Evolutionary conservation across 176 grass and related monocot genomes (phyloP).

Genomic region (Cenchrus fungigraminus): DNA sequence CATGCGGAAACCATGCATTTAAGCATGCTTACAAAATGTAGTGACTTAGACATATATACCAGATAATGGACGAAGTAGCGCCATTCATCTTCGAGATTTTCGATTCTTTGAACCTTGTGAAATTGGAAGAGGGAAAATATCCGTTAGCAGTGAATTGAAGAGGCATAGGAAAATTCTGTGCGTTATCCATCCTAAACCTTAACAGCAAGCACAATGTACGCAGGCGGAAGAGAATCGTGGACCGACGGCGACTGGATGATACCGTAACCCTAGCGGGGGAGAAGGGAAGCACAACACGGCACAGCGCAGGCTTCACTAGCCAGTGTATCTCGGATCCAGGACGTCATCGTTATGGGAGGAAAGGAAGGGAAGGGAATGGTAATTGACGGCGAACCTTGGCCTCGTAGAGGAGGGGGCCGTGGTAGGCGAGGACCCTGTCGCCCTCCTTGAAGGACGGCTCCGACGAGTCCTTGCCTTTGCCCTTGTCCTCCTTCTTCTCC

Average conservation of each 20-base stretch:
- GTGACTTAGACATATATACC: slow-evolving; percentile 62
- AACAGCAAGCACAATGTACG: background rate
- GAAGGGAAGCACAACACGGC: background rate
- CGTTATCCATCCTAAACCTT: slow-evolving; percentile 11
- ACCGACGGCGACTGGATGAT: background rate
- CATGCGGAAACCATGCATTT: background rate
- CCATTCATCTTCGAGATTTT: slow-evolving; percentile 71
- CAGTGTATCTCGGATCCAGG: background rate
- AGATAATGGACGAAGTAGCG: slow-evolving; percentile 94
- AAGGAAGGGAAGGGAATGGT: background rate
- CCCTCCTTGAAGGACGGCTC: slow-evolving; percentile 66
- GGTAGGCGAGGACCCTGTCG: slow-evolving; percentile 91
- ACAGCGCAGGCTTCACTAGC: background rate
- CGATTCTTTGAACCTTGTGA: slow-evolving; percentile 83
- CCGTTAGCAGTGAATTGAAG: slow-evolving; percentile 35
- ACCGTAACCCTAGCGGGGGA: slow-evolving; percentile 12
- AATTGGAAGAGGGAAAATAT: background rate
- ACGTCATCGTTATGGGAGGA: background rate
- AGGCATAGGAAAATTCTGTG: background rate
- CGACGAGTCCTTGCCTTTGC: slow-evolving; percentile 40
- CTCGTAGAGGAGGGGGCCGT: slow-evolving; percentile 93
- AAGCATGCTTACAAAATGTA: slow-evolving; percentile 1
- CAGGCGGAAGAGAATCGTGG: background rate
- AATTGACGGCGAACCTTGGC: slow-evolving; percentile 63
- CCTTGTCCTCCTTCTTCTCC: slow-evolving; percentile 18